Conservation (phyloP, 1,284 basidiomycete species). For the Cutaneotrichosporon cavernicola region DNA sequence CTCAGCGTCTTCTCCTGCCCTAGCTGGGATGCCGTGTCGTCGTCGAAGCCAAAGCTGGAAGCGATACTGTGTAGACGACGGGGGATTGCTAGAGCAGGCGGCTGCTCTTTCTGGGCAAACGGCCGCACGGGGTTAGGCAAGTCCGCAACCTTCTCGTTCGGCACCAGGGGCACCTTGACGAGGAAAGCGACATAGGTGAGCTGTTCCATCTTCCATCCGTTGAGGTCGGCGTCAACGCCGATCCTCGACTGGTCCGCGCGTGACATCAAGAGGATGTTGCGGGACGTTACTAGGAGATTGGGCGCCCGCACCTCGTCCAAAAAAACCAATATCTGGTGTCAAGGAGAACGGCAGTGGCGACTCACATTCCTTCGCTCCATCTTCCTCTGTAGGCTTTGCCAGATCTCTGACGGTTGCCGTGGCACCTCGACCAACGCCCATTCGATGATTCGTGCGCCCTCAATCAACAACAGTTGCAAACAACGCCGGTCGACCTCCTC, state of each 20-base stretch:
- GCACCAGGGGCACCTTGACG: conserved; percentile 25
- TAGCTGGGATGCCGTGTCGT: not conserved
- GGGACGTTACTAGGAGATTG: conserved; percentile 12
- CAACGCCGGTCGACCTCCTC: not conserved
- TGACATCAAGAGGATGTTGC: conserved; percentile 29
- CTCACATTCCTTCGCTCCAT: conserved; percentile 11
- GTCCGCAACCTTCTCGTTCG: conserved; percentile 22
- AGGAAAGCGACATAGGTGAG: conserved; percentile 22
- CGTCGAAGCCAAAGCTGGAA: conserved; percentile 14
- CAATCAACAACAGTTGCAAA: conserved; percentile 13
- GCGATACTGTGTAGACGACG: not conserved
- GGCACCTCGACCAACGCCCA: conserved; percentile 21
- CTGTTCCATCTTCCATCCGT: conserved; percentile 10
- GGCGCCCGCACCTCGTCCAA: conserved; percentile 20
- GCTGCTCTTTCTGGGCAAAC: conserved; percentile 3
- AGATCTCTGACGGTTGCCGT: not conserved
- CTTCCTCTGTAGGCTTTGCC: not conserved
- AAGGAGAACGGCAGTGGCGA: not conserved
- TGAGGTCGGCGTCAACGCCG: conserved; percentile 5
- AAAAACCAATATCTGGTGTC: conserved; percentile 23
- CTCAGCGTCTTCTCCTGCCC: not conserved
- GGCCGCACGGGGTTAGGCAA: conserved; percentile 35
- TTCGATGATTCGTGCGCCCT: conserved; percentile 25
- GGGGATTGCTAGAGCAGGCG: too few species aligned
- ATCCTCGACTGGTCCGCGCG: not conserved